Evolutionary conservation across 164 flowering plant species (phyloP).

Genomic region (grape (Vitis vinifera)): DNA sequence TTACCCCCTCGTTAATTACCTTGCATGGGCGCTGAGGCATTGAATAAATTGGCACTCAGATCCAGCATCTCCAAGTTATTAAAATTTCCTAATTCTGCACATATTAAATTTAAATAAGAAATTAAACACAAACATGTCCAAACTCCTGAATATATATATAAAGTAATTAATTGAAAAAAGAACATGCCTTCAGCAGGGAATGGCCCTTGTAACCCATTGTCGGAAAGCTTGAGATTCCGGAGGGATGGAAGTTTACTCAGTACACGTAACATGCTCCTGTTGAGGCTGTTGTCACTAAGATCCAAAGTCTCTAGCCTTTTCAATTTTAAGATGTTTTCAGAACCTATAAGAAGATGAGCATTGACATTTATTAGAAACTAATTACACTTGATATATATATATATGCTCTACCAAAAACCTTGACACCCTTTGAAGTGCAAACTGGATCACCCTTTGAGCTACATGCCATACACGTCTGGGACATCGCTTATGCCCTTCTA

Average conservation of each 20-base stretch:
- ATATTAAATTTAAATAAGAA: too few relatives aligned
- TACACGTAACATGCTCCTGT: neutral
- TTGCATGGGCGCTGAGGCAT: neutral
- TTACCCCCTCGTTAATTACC: neutral
- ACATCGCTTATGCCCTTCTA: too few relatives aligned
- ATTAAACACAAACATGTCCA: too few relatives aligned
- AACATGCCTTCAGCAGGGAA: neutral
- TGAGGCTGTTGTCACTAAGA: neutral
- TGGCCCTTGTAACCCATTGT: neutral
- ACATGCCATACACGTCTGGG: too few relatives aligned
- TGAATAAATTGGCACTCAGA: neutral
- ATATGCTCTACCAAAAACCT: too few relatives aligned
- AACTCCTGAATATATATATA: too few relatives aligned
- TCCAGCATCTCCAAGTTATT: neutral
- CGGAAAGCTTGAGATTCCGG: neutral
- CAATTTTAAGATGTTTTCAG: neutral
- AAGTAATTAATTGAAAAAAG: neutral
- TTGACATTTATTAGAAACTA: too few relatives aligned
- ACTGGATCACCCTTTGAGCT: too few relatives aligned
- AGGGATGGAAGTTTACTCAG: neutral
- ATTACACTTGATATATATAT: too few relatives aligned
- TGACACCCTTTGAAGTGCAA: too few relatives aligned
- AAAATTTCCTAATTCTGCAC: neutral
- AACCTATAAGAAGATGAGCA: neutral
- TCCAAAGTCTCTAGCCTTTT: conserved; percentile 1